These are phyloP conservation scores for Debaryomyces sp. DNA, from an alignment of 1,139 yeast genomes.

Conservation along the genomic window DNA sequence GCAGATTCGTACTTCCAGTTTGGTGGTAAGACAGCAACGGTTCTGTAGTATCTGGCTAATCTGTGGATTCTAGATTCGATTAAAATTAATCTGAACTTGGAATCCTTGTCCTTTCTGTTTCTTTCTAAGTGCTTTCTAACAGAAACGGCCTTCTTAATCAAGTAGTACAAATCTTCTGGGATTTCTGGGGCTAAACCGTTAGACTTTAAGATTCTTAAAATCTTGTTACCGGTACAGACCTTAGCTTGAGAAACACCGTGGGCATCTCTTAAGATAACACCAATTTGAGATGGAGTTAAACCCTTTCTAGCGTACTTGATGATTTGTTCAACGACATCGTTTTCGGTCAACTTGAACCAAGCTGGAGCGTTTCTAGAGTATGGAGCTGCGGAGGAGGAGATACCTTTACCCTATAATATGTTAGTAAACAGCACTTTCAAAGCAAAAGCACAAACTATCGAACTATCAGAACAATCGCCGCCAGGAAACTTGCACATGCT, in stretches of 20 bases:
- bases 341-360: slow-evolving; percentile 98
- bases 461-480: not conserved
- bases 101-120: slow-evolving; percentile 99
- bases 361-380: slow-evolving; percentile 99
- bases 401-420: slow-evolving; percentile 89
- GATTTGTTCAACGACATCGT: slow-evolving; percentile 96
- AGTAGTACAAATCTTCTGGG: slow-evolving; percentile 99
- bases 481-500: not conserved
- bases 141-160: slow-evolving; percentile 99
- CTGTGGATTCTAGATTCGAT: slow-evolving; percentile 99
- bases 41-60: slow-evolving; percentile 99
- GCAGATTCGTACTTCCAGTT: slow-evolving; percentile 99
- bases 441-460: slow-evolving; percentile 4
- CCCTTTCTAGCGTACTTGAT: slow-evolving; percentile 99
- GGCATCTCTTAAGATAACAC: slow-evolving; percentile 99
- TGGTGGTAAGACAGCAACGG: slow-evolving; percentile 98
- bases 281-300: slow-evolving; percentile 98
- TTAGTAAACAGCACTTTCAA: slow-evolving; percentile 28
- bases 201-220: slow-evolving; percentile 97
- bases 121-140: slow-evolving; percentile 99
- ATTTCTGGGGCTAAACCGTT: slow-evolving; percentile 99
- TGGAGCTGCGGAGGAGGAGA: slow-evolving; percentile 98
- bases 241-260: slow-evolving; percentile 99
- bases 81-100: slow-evolving; percentile 99
- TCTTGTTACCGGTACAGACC: slow-evolving; percentile 99